A percentile compares a stretch with the other conserved stretches of the same genome.
phyloP scores from a whole-genome alignment of 148 eudicot species.

The Linanthus parryae region DNA sequence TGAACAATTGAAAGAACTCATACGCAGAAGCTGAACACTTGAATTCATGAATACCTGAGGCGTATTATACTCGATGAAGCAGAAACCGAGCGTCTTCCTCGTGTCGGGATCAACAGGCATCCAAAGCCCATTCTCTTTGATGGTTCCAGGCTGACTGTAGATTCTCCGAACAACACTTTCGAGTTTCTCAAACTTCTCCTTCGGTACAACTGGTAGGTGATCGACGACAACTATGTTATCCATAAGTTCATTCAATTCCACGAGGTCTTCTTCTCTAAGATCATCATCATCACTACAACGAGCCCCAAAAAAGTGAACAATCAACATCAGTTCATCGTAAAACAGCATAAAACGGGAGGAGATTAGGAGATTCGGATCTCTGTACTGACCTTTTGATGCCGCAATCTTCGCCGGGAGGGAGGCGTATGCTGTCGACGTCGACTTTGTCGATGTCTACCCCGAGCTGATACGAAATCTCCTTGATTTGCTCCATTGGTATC shows the following conservation, averaged over 20 bases:
- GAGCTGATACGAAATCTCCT: conserved; percentile 25
- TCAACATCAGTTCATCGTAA: too few relatives aligned
- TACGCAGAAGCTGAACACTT: too few relatives aligned
- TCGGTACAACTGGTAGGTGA: conserved; percentile 70
- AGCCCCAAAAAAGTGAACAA: too few relatives aligned
- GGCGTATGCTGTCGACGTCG: conserved; percentile 36
- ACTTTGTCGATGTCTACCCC: conserved; percentile 34
- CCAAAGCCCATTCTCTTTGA: conserved; percentile 74
- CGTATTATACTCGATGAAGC: conserved; percentile 83
- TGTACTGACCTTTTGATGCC: conserved; percentile 72
- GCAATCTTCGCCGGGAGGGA: conserved; percentile 54
- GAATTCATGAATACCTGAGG: too few relatives aligned
- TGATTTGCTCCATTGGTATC: conserved; percentile 40
- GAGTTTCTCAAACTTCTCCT: conserved; percentile 75
- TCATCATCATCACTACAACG: conserved; percentile 60
- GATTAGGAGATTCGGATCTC: too few relatives aligned
- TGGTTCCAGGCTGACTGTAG: conserved; percentile 62
- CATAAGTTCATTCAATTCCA: conserved; percentile 60
- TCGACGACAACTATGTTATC: conserved; percentile 71
- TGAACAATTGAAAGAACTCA: too few relatives aligned
- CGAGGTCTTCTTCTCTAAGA: conserved; percentile 40
- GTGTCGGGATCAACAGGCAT: conserved; percentile 70
- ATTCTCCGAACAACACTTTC: conserved; percentile 75
- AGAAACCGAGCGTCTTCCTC: conserved; percentile 61
- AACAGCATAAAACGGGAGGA: too few relatives aligned